Evolutionary conservation across 768 basidiomycete genomes (phyloP).

Genomic region (Naganishia vishniacii): DNA sequence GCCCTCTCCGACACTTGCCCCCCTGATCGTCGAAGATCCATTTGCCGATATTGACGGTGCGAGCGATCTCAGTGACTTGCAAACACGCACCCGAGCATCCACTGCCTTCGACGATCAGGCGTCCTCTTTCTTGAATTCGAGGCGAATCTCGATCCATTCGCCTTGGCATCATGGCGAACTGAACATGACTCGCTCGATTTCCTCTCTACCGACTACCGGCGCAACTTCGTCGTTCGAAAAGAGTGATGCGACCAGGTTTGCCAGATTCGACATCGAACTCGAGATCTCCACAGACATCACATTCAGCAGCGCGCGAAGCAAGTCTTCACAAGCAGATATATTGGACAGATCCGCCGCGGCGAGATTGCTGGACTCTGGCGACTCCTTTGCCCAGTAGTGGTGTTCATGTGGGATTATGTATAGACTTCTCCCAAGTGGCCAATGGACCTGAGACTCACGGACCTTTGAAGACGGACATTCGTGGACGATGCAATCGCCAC

Average conservation of each 20-base stretch:
- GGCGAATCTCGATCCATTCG: constrained; percentile 12
- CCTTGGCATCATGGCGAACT: not conserved
- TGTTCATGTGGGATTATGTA: no score
- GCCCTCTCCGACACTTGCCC: constrained; percentile 25
- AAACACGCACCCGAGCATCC: not conserved
- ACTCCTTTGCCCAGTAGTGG: not conserved
- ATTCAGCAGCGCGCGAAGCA: not conserved
- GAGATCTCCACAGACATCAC: not conserved
- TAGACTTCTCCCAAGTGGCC: no score
- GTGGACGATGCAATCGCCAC: no score
- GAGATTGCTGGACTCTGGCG: not conserved
- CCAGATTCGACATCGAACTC: constrained; percentile 4
- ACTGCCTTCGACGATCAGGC: constrained; percentile 3
- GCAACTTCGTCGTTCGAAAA: not conserved
- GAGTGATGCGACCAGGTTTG: constrained; percentile 1
- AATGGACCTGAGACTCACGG: no score
- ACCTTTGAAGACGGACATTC: no score
- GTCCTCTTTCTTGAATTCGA: constrained; percentile 5
- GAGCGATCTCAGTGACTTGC: constrained; percentile 2
- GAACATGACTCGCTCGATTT: not conserved
- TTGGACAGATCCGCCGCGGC: not conserved
- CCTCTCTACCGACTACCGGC: not conserved
- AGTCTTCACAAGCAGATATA: not conserved
- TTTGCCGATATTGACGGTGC: constrained; percentile 20
- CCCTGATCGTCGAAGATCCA: constrained; percentile 27